phyloP scores from a whole-genome alignment of 1,284 basidiomycete species.

The Clitocybe nebularis region DNA sequence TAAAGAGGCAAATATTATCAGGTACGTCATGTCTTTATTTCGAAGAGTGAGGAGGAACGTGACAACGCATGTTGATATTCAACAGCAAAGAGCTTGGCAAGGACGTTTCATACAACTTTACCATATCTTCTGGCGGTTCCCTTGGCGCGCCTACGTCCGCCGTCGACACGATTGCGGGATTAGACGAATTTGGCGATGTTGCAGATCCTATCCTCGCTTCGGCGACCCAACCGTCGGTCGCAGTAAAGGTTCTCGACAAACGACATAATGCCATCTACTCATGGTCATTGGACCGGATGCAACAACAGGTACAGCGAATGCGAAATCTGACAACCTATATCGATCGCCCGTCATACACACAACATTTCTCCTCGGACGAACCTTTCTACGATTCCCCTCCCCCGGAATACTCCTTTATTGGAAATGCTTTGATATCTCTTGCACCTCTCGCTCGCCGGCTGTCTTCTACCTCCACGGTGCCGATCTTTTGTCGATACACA shows the following conservation, averaged over 20 bases:
- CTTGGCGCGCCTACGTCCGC: conserved; percentile 80
- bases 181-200: conserved; percentile 93
- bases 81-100: conserved; percentile 81
- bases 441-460: conserved; percentile 76
- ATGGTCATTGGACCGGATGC: conserved; percentile 89
- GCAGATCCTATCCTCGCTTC: conserved; percentile 71
- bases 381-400: conserved; percentile 88
- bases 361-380: conserved; percentile 90
- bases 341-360: conserved; percentile 87
- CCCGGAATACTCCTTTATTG: conserved; percentile 89
- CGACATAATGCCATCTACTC: conserved; percentile 81
- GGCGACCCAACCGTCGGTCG: conserved; percentile 78
- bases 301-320: conserved; percentile 90
- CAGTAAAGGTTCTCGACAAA: conserved; percentile 88
- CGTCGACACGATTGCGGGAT: conserved; percentile 81
- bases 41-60: too few relatives aligned
- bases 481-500: conserved; percentile 90
- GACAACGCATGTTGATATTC: conserved; percentile 10
- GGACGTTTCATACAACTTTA: conserved; percentile 89
- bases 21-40: conserved; percentile 44
- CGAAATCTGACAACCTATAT: conserved; percentile 91
- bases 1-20: conserved; percentile 94
- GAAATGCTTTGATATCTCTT: conserved; percentile 81
- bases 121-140: conserved; percentile 79
- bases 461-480: conserved; percentile 71